Evolutionary conservation across 148 eudicot genomes (phyloP).

Genomic region (Amaranthus palmeri): DNA sequence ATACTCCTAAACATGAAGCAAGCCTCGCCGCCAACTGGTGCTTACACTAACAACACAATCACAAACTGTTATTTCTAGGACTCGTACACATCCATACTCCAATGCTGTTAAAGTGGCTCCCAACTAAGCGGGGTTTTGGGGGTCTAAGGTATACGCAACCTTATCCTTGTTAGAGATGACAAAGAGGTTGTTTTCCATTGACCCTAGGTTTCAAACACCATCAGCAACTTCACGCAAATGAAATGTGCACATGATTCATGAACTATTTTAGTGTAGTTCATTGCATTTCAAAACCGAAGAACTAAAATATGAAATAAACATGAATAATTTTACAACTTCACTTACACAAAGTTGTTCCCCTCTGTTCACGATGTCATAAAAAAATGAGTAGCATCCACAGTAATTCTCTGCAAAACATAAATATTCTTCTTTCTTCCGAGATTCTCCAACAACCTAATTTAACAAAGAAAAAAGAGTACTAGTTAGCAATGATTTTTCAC

Average conservation of each 20-base stretch:
- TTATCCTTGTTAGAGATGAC: too few relatives aligned
- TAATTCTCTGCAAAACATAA: slow-evolving; percentile 76
- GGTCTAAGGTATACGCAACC: too few relatives aligned
- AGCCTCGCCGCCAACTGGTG: slow-evolving; percentile 97
- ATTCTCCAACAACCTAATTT: slow-evolving; percentile 77
- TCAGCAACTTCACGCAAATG: too few relatives aligned
- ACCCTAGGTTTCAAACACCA: too few relatives aligned
- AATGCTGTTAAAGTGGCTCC: too few relatives aligned
- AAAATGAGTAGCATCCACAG: slow-evolving; percentile 91
- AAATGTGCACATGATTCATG: too few relatives aligned
- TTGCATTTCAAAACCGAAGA: too few relatives aligned
- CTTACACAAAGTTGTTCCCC: slow-evolving; percentile 96
- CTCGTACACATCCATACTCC: neutral
- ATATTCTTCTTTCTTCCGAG: slow-evolving; percentile 81
- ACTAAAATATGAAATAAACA: neutral
- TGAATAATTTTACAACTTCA: neutral
- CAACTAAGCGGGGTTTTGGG: too few relatives aligned
- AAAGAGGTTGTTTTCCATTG: too few relatives aligned
- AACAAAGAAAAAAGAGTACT: neutral
- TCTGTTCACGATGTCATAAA: slow-evolving; percentile 78
- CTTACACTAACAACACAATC: slow-evolving; percentile 56
- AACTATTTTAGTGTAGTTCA: too few relatives aligned
- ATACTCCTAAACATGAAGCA: slow-evolving; percentile 59
- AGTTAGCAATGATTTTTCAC: neutral
- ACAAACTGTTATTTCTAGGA: neutral